Base-by-base conservation (phyloP, 208 protist species). In the Crithidia fasciculata region DNA sequence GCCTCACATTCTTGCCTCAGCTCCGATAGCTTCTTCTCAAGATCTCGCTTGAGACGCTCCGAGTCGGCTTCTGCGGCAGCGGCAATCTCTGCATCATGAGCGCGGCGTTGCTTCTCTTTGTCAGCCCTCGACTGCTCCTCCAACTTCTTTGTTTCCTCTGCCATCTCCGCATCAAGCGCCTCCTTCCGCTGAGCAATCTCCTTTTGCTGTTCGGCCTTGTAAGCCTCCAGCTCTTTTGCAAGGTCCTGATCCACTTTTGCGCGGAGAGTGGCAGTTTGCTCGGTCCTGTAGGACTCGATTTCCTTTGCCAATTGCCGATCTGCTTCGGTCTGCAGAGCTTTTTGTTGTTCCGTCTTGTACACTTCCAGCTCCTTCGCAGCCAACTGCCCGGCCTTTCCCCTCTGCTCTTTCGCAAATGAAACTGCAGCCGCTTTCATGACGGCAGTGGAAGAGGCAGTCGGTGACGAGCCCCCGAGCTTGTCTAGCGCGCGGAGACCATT, bases 401-500 rank as follows among this genome's bases (percentile, higher is more conserved):
- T 78, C 8, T 75, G 59, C 45, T 71, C 49, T n/a, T 70, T 77
- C n/a, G 72, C 28, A 53, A 52, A 59, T 41, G 64, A 53, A 10
- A 54, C 44, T 7, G n/a, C 63, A 15, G 57, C 63, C 12, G 55
- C 53, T 47, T 59, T 59, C 47, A 67, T 78, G 13, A 57, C 61
- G 15, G 67, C 43, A 56, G 44, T 61, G 4, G 65, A 67, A 6
- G 59, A 59, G 2, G 54, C 47, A 18, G 69, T 53, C 10, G 67
- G 58, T 4, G 61, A 54, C 37, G 78, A 58, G 13, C 62, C 49
- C 5, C 49, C 58, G 37, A 78, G 67, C 52, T 83, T 83, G 8
- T 76, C 78, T 36, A 83, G 57, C 19, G 78, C 78, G 60, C 74
- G 59, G 54, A 83, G 57, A 13, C 78, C 78, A 39, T 77, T 78